Percentiles rank a stretch among this genome's conserved stretches.
These are phyloP conservation scores for Prunus yedoensis DNA, from an alignment of 331 rosid genomes.

Conservation along the genomic window DNA sequence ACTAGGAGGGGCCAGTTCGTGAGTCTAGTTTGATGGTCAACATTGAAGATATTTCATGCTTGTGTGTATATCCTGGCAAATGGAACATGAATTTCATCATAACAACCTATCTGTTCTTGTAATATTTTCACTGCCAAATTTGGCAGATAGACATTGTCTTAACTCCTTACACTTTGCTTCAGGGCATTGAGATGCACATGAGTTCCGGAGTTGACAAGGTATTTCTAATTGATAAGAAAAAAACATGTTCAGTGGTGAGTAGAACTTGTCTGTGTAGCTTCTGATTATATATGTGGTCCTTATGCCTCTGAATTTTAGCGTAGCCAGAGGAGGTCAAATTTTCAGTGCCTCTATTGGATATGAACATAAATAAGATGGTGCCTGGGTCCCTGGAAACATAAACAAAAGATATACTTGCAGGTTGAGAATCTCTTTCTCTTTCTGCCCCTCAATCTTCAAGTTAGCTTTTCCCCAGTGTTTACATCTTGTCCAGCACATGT, in stretches of 20 bases:
- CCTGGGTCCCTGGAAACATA: conserved; percentile 76
- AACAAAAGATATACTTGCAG: conserved; percentile 88
- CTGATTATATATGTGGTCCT: conserved; percentile 47
- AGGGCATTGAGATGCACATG: conserved; percentile 95
- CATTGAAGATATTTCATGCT: too few relatives aligned
- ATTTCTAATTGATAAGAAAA: conserved; percentile 30
- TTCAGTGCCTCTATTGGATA: conserved; percentile 85
- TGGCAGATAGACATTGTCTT: conserved; percentile 11
- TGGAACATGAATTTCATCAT: conserved; percentile 3
- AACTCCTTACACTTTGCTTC: conserved; percentile 28
- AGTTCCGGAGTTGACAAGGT: conserved; percentile 74
- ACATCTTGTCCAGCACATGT: conserved; percentile 11
- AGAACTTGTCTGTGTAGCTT: conserved; percentile 33
- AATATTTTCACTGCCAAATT: not conserved
- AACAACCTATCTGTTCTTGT: not conserved
- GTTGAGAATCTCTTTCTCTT: conserved; percentile 32
- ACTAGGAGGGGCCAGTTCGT: not conserved
- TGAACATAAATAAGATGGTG: conserved; percentile 85
- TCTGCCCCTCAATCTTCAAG: not conserved
- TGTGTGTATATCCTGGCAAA: too few relatives aligned
- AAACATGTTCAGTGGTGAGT: conserved; percentile 2
- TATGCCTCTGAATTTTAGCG: conserved; percentile 71
- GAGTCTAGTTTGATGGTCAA: not conserved
- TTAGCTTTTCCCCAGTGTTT: conserved; percentile 10
- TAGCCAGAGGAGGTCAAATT: conserved; percentile 93